Base-by-base conservation (phyloP, 2,329 filamentous ascomycete genomes). In the Nectriaceae sp. region DNA sequence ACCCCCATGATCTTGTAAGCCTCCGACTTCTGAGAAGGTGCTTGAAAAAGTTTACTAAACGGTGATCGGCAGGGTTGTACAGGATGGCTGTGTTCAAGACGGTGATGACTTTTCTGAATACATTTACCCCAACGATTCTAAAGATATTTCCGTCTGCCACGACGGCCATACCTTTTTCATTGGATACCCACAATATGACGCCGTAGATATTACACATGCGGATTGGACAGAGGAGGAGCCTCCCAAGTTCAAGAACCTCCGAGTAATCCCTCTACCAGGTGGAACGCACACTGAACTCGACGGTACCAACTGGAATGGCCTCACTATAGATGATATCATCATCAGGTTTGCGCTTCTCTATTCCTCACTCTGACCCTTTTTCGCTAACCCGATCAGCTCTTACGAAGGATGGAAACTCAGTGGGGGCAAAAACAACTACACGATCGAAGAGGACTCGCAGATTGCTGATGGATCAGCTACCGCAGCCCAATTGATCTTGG, bases 1-100 rank as follows among this genome's bases (percentile, higher is more conserved):
- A n/a, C n/a, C 3, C 43, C 43, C 3, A 45, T 45, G 43, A 38
- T 45, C n/a, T 4, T 45, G 43, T 45, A 24, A 45, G 43, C 20
- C 13, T n/a, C n/a, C n/a, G n/a, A n/a, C n/a, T n/a, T n/a, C n/a
- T n/a, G n/a, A n/a, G n/a, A n/a, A n/a, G n/a, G n/a, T n/a, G n/a
- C n/a, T n/a, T n/a, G n/a, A n/a, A n/a, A n/a, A n/a, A n/a, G n/a
- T n/a, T n/a, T n/a, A n/a, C n/a, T n/a, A n/a, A n/a, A n/a, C n/a
- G n/a, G n/a, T n/a, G n/a, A n/a, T n/a, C n/a, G n/a, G n/a, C n/a
- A n/a, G n/a, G n/a, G n/a, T n/a, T n/a, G n/a, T n/a, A n/a, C n/a
- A n/a, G n/a, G n/a, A n/a, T n/a, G 22, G 31, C n/a, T 44, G 35
- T 21, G 13, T 26, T 11, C 38, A 11, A 3, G 19, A 15, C 13